Evolutionary conservation across 768 basidiomycete genomes (phyloP), one percentile per base, ranked within the genome.

Genomic region (Phanerochaete sordida): DNA sequence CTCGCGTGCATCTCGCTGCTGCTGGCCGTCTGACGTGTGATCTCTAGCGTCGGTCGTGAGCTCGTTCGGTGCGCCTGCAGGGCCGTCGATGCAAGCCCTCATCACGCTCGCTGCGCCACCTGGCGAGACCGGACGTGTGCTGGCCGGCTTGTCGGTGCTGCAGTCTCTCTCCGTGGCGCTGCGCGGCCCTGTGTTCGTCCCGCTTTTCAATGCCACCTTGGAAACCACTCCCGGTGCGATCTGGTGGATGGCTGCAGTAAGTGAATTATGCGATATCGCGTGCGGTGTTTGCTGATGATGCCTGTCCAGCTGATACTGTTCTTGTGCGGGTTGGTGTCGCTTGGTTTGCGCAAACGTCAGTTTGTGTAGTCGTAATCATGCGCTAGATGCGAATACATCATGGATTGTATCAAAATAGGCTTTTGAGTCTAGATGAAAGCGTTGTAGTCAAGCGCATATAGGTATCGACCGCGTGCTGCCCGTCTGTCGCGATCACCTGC

Each of bases 71-170:
- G 31, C 47, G 3, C 28, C 57, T 8, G 57, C 47, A 35, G 45
- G 19, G 3, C 57, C 57, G 3, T 58, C 57, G 1, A 19, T 51
- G n/a, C 47, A 49, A 33, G 28, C 57, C 24, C 35, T 58, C 48
- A 9, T 58, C 37, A 58, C 57, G 2, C 37, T 58, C 8, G 57
- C 57, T 16, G 47, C 47, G 19, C 47, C 57, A 11, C 49, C 57
- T 3, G 27, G 15, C 16, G 31, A 51, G 46, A 37, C 37, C n/a
- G 57, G 57, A 6, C 57, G 57, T n/a, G 49, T 51, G 16, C 48
- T 58, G 1, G 47, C 57, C 7, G 47, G 57, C 21, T 16, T 58
- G 19, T 33, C 30, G 4, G 31, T 49, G 1, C 30, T 58, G 9
- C 28, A 49, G 24, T 49, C 27, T 23, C 30, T 35, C 21, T 30